Conservation (phyloP, 306 rosid genomes). For the Begonia peltatifolia region DNA sequence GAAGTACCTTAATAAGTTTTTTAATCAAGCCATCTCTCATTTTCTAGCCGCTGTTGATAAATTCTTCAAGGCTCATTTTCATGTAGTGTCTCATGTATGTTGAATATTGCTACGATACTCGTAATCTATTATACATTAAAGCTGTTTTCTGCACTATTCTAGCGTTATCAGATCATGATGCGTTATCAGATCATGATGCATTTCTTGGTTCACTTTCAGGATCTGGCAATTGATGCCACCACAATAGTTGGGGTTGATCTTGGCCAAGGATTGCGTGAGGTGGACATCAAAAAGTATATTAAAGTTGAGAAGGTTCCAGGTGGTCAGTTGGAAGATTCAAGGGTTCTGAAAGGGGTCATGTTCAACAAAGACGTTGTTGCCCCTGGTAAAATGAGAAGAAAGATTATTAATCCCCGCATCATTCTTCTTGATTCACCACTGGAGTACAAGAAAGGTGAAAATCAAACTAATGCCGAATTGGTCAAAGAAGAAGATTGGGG, state of each 20-base stretch:
- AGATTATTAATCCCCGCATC: constrained; percentile 78
- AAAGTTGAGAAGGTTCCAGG: constrained; percentile 95
- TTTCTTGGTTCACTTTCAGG: constrained; percentile 28
- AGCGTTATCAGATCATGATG: no score
- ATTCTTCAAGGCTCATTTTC: no score
- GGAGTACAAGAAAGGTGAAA: constrained; percentile 90
- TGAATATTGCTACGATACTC: no score
- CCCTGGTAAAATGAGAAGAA: constrained; percentile 95
- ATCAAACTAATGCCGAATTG: constrained; percentile 89
- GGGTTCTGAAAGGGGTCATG: constrained; percentile 86
- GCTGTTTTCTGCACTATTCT: no score
- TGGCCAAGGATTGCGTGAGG: constrained; percentile 86
- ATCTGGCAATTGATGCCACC: constrained; percentile 88
- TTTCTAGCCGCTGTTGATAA: no score
- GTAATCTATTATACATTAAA: no score
- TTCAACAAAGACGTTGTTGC: constrained; percentile 83
- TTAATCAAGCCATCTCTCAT: no score
- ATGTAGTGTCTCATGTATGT: no score
- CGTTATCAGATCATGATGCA: no score
- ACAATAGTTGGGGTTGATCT: constrained; percentile 75
- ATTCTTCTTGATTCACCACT: constrained; percentile 85
- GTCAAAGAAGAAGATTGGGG: constrained; percentile 93
- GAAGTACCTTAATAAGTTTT: no score
- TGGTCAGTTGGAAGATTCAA: constrained; percentile 79
- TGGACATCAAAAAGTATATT: constrained; percentile 83